phyloP scores from a whole-genome alignment of 2,329 filamentous ascomycete genomes.

The Aspergillus sp. region DNA sequence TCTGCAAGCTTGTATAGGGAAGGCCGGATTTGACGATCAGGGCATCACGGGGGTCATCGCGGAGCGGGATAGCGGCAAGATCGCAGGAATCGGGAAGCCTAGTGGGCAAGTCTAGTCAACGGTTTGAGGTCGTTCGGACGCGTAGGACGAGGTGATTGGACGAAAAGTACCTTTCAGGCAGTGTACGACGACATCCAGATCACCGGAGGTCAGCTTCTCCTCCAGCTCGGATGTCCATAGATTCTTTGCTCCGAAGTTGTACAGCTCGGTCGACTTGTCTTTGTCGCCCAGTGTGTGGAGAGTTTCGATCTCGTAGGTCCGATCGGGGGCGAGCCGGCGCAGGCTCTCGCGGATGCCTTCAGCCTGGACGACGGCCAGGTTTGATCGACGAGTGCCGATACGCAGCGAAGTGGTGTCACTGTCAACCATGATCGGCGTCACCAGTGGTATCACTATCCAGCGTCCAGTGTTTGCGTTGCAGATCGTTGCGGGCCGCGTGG shows the following conservation, averaged over 20 bases:
- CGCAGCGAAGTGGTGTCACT: slow-evolving; percentile 8
- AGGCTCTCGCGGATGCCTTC: slow-evolving; percentile 67
- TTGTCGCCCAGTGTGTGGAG: slow-evolving; percentile 75
- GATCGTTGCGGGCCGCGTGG: no score
- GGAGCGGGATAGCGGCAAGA: slow-evolving; percentile 70
- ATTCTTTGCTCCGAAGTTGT: slow-evolving; percentile 58
- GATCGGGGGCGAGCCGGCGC: slow-evolving; percentile 61
- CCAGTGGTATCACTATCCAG: background rate
- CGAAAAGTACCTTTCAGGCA: slow-evolving; percentile 62
- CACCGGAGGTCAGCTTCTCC: slow-evolving; percentile 62
- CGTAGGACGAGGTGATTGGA: no score
- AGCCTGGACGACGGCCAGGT: slow-evolving; percentile 76
- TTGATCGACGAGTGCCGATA: slow-evolving; percentile 78
- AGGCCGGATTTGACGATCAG: slow-evolving; percentile 51
- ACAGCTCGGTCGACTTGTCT: slow-evolving; percentile 79
- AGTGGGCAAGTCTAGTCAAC: slow-evolving; percentile 74
- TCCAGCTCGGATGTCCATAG: slow-evolving; percentile 86
- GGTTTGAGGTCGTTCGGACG: background rate
- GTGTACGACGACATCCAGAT: slow-evolving; percentile 79
- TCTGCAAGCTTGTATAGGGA: slow-evolving; percentile 61
- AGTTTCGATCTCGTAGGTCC: slow-evolving; percentile 69
- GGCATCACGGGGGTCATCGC: slow-evolving; percentile 70
- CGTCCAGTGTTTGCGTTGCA: no score
- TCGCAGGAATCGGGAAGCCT: slow-evolving; percentile 69
- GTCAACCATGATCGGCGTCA: background rate